phyloP scores from a whole-genome alignment of 331 rosid species.

The Malus hybrid region DNA sequence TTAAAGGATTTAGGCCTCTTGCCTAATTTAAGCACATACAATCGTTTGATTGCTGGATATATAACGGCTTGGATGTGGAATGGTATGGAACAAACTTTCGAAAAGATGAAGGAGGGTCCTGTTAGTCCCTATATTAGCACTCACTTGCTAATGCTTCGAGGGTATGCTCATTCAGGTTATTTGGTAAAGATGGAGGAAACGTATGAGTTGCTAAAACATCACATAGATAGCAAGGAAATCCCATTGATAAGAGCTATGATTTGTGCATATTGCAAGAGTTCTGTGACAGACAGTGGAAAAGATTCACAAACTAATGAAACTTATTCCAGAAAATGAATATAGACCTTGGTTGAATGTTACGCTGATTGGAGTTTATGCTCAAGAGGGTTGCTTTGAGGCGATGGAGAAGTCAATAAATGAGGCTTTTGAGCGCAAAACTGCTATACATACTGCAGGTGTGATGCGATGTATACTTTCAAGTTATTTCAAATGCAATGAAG shows the following conservation, averaged over 20 bases:
- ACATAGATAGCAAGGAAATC: conserved; percentile 23
- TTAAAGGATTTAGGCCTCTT: conserved; percentile 27
- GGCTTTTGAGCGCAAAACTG: conserved; percentile 54
- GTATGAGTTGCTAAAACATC: conserved; percentile 39
- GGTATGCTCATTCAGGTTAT: conserved; percentile 62
- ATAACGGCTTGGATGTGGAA: conserved; percentile 81
- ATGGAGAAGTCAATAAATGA: conserved; percentile 68
- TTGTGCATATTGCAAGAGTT: conserved; percentile 70
- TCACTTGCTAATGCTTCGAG: conserved; percentile 62
- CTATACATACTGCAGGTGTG: conserved; percentile 14
- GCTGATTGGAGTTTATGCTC: conserved; percentile 62
- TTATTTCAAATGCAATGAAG: conserved; percentile 48
- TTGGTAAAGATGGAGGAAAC: conserved; percentile 68
- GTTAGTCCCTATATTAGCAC: conserved; percentile 42
- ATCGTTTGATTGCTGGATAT: conserved; percentile 59
- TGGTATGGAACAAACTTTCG: conserved; percentile 53
- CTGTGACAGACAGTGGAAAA: conserved; percentile 35
- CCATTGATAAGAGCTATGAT: conserved; percentile 56
- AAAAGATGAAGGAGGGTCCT: conserved; percentile 35
- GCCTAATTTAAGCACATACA: conserved; percentile 47
- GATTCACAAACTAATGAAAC: conserved; percentile 39
- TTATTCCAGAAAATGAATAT: conserved; percentile 56
- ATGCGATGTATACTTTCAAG: conserved; percentile 41
- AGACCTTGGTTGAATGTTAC: conserved; percentile 71
- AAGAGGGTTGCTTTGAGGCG: conserved; percentile 43